A percentile compares a stretch with the other conserved stretches of the same genome.
These are phyloP conservation scores for Aureobasidium uvarum DNA, from an alignment of 2,329 filamentous ascomycete species.

Conservation along the genomic window DNA sequence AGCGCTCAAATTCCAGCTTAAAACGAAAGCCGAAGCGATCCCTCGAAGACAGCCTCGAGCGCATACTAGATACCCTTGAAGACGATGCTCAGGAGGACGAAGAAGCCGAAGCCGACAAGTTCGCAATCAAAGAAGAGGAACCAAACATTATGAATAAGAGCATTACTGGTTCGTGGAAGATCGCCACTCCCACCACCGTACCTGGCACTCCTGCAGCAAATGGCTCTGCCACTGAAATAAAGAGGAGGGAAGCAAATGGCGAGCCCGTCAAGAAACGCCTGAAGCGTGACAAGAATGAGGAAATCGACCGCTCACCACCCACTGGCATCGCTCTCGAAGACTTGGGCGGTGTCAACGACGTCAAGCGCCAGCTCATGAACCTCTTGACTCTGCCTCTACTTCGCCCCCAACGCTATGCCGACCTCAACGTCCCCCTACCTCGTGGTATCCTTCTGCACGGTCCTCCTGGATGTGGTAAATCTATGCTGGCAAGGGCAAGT, in stretches of 20 bases:
- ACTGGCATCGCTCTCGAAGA: constrained; percentile 67
- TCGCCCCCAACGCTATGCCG: constrained; percentile 63
- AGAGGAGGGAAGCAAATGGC: constrained; percentile 60
- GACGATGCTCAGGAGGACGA: constrained; percentile 60
- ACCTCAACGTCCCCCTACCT: constrained; percentile 65
- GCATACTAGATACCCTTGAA: constrained; percentile 71
- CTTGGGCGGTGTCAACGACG: constrained; percentile 72
- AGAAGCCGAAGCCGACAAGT: constrained; percentile 50
- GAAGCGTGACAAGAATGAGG: constrained; percentile 46
- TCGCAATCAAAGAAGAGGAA: constrained; percentile 33
- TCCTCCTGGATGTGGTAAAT: constrained; percentile 83
- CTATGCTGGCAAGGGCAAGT: constrained; percentile 75
- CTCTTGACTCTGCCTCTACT: constrained; percentile 71
- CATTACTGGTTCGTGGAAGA: constrained; percentile 59
- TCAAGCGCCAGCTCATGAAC: constrained; percentile 67
- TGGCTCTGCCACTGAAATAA: constrained; percentile 36
- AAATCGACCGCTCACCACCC: constrained; percentile 58
- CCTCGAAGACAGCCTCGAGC: constrained; percentile 80
- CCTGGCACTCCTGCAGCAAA: constrained; percentile 29
- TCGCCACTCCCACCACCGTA: constrained; percentile 36
- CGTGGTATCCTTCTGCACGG: constrained; percentile 77
- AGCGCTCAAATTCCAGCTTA: constrained; percentile 80
- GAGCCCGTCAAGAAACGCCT: constrained; percentile 66
- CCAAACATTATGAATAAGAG: constrained; percentile 65
- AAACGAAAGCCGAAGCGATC: constrained; percentile 77